Evolutionary conservation across 2,329 filamentous ascomycete genomes (phyloP).

Genomic region (Pseudocercospora musae): DNA sequence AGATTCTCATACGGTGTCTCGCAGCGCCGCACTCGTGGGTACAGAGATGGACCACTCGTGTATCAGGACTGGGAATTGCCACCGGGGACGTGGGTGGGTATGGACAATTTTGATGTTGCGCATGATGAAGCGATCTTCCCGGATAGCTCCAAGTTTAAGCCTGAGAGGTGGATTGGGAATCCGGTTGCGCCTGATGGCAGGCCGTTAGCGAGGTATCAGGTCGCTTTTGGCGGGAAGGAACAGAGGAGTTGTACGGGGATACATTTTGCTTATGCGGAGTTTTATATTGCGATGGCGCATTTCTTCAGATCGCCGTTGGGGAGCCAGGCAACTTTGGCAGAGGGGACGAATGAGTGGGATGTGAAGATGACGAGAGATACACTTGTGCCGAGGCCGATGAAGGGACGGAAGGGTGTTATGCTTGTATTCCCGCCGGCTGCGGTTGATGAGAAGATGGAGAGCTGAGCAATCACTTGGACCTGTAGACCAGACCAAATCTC

Average conservation of each 20-base stretch:
- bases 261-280: constrained; percentile 13
- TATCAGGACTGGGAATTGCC: constrained; percentile 19
- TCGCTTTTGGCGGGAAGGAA: constrained; percentile 11
- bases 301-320: constrained; percentile 11
- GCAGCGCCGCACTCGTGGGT: constrained; percentile 13
- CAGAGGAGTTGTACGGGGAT: constrained; percentile 15
- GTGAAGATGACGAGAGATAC: background rate
- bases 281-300: constrained; percentile 9
- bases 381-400: background rate
- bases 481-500: background rate
- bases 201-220: constrained; percentile 11
- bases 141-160: constrained; percentile 10
- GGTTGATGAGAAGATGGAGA: background rate
- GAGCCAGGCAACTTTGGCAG: background rate
- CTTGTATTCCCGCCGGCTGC: background rate
- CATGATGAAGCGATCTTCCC: constrained; percentile 19
- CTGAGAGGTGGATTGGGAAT: constrained; percentile 17
- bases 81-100: constrained; percentile 11
- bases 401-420: background rate
- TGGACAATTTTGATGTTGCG: constrained; percentile 17
- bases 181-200: constrained; percentile 10
- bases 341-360: background rate
- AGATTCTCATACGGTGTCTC: constrained; percentile 24
- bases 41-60: constrained; percentile 11
- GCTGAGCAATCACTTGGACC: background rate